Evolutionary conservation across 805 yeast species (phyloP), one percentile per base, ranked within the genome.

Genomic region (Candida pini): DNA sequence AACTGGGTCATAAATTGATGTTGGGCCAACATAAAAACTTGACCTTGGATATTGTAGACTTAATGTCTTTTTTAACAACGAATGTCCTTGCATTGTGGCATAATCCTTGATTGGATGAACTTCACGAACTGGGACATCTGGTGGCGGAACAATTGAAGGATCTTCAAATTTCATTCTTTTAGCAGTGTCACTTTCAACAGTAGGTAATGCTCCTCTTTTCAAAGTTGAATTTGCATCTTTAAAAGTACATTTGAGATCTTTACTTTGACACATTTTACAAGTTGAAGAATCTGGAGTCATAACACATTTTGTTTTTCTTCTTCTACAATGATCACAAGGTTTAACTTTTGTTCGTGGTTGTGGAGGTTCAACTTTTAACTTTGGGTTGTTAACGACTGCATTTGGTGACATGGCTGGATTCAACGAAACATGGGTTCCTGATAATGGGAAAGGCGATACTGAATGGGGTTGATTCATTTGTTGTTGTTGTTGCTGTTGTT

Each of bases 11-110:
- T 80, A 86, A 19, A 84, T 69, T 13, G 96, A 87, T 0, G 95
- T 83, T 1, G 95, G 79, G 1, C 97, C 97, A 15, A 89, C 80
- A 48, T 78, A 83, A 50, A 86, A 86, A 14, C 95, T 81, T 0
- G 96, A 87, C 38, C 96, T 65, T 2, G 97, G 96, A 49, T 79
- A 86, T 53, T 87, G 96, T 15, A 85, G 60, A n/a, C 84, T 73
- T 21, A 80, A 63, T 0, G 88, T 79, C 45, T 76, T 78, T 48
- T 78, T 80, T 43, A 81, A 65, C 18, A 81, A 56, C 4, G 86
- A 78, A 40, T 78, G 71, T 3, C 78, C 78, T 44, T 71, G 77
- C 56, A 81, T 68, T 26, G 66, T 55, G 1, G 85, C 69, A 55
- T 82, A 81, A 54, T 82, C 89, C 33, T 74, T 78, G 10, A 81